phyloP scores from a whole-genome alignment of 805 yeast species.

The Candida ponderosae region DNA sequence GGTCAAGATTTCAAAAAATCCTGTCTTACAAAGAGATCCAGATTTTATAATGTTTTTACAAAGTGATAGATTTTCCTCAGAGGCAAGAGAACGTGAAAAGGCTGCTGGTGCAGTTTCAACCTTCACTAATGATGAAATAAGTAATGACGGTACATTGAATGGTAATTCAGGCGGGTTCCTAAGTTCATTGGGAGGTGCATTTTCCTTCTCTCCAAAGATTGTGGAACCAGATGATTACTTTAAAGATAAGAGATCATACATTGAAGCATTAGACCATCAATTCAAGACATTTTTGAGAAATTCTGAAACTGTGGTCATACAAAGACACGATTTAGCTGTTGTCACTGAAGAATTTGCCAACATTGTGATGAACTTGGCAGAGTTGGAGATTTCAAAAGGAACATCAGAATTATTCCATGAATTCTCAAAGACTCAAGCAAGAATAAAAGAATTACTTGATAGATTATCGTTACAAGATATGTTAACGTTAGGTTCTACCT shows the following conservation, averaged over 20 bases:
- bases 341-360: constrained; percentile 62
- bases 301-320: constrained; percentile 64
- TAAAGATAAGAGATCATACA: constrained; percentile 54
- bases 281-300: constrained; percentile 62
- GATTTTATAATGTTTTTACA: constrained; percentile 77
- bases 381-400: constrained; percentile 63
- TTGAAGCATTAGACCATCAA: constrained; percentile 68
- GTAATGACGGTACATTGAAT: constrained; percentile 23
- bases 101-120: constrained; percentile 41
- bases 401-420: constrained; percentile 57
- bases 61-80: constrained; percentile 62
- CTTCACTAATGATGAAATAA: constrained; percentile 17
- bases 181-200: constrained; percentile 58
- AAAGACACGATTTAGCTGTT: constrained; percentile 64
- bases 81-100: constrained; percentile 55
- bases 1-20: constrained; percentile 51
- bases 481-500: constrained; percentile 74
- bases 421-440: constrained; percentile 64
- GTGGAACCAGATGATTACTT: constrained; percentile 78
- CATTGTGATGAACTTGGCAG: constrained; percentile 53
- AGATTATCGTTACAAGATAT: constrained; percentile 80
- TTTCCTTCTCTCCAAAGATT: constrained; percentile 59
- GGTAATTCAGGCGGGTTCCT: constrained; percentile 43
- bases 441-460: constrained; percentile 66
- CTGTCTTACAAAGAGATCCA: constrained; percentile 54